Evolutionary conservation across 202 grass and related monocot species (phyloP).

Genomic region (Saccharum hybrid): DNA sequence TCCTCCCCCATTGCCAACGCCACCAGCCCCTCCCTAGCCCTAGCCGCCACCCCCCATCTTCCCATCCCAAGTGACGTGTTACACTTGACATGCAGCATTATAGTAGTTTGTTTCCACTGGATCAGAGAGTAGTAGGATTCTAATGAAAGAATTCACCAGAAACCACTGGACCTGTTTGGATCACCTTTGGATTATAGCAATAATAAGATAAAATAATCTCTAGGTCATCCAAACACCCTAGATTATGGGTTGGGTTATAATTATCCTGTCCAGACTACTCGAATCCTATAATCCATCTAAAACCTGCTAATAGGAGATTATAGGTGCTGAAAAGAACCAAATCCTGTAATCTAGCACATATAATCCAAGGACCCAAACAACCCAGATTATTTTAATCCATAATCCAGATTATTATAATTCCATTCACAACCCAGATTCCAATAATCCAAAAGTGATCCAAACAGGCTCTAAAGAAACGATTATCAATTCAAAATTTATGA

Average conservation of each 20-base stretch:
- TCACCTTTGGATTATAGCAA: not conserved
- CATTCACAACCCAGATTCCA: not conserved
- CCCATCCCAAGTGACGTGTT: too few relatives aligned
- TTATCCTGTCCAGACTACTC: not conserved
- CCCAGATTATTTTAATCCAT: not conserved
- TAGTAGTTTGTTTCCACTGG: slow-evolving; percentile 20
- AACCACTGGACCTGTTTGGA: not conserved
- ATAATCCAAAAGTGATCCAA: slow-evolving; percentile 43
- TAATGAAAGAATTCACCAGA: slow-evolving; percentile 22
- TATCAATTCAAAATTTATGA: not conserved
- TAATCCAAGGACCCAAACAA: not conserved
- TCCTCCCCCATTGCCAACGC: too few relatives aligned
- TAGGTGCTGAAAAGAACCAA: not conserved
- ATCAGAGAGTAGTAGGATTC: not conserved
- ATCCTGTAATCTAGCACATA: not conserved
- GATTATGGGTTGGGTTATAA: not conserved
- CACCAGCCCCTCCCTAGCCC: too few relatives aligned
- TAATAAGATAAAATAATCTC: not conserved
- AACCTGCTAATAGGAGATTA: not conserved
- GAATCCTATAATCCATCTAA: not conserved
- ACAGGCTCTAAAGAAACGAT: not conserved
- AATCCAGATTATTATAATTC: not conserved
- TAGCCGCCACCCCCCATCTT: too few relatives aligned
- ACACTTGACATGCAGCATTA: not conserved
- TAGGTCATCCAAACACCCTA: not conserved